Evolutionary conservation across 2,329 filamentous ascomycete genomes (phyloP), one percentile per base, ranked within the genome.

Genomic region (Tetracladium maxilliforme): DNA sequence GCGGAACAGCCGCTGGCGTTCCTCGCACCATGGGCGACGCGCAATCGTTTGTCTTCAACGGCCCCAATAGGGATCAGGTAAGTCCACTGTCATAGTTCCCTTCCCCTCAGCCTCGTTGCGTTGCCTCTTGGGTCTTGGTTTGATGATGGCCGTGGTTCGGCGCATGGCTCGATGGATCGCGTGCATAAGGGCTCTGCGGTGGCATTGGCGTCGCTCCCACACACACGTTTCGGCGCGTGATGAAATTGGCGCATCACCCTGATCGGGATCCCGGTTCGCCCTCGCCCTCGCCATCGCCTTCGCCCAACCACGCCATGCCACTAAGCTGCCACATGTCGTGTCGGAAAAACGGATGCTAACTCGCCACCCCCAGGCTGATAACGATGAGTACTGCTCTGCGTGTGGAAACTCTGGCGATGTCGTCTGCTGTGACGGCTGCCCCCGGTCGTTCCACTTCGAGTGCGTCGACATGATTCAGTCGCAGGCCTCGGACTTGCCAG

Each of bases 391-490:
- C 44, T 98, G 87, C 56, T 76, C 76, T 33, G 72, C 83, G 22
- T 98, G 90, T 54, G 71, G 76, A 42, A 79, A 78, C 34, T 78
- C 71, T 37, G 87, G 87, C 29, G 72, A 83, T 38, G 67, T 98
- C 34, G 65, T 95, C 36, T 94, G 86, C 54, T 98, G 90, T 51
- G 90, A 95, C 54, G 81, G 79, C 33, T 98, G 90, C 54, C 70
- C 76, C 32, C 72, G 82, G 37, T 82, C 86, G 6, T 94, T 92
- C 52, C 90, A 95, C 51, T 83, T 90, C 46, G 64, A 70, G 31
- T 95, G 90, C 48, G 70, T 90, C 37, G 78, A 92, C 48, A 58
- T 83, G 37, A 33, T 32, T 14, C 33, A 40, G 19, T 63, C 72
- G 28, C 64, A 69, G 24, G 59, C 63, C 27, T n/a, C n/a, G n/a